phyloP scores from a whole-genome alignment of 345 rosid genomes.

The Citrus mangshanensis region DNA sequence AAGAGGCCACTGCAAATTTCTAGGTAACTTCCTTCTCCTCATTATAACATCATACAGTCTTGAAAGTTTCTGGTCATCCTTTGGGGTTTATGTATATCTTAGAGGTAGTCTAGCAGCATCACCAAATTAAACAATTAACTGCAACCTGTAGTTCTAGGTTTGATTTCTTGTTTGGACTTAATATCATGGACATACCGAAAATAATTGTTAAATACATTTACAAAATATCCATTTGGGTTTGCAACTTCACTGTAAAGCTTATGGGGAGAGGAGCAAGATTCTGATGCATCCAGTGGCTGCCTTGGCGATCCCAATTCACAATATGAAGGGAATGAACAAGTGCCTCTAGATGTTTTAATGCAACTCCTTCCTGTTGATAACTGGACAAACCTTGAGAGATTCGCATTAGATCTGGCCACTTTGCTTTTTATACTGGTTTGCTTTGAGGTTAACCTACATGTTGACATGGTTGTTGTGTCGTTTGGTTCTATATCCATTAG shows the following conservation, averaged over 20 bases:
- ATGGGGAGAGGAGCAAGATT: background rate
- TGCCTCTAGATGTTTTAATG: background rate
- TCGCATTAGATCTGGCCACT: background rate
- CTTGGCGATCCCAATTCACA: background rate
- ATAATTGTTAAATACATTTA: background rate
- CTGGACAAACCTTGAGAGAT: background rate
- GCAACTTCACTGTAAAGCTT: background rate
- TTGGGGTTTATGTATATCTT: background rate
- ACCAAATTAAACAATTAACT: background rate
- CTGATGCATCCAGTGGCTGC: background rate
- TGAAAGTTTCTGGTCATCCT: background rate
- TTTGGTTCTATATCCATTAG: background rate
- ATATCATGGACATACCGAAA: background rate
- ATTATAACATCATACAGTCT: background rate
- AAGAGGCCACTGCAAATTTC: no score
- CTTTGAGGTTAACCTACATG: no score
- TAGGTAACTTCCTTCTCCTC: conserved; percentile 34
- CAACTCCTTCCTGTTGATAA: background rate
- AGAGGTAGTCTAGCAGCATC: background rate
- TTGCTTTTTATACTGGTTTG: background rate
- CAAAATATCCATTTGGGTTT: background rate
- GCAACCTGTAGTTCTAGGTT: background rate
- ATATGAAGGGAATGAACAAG: background rate
- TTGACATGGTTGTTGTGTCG: background rate
- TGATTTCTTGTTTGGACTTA: background rate